Conservation (phyloP, 2,329 filamentous ascomycete genomes). For the Apiospora saccharicola region DNA sequence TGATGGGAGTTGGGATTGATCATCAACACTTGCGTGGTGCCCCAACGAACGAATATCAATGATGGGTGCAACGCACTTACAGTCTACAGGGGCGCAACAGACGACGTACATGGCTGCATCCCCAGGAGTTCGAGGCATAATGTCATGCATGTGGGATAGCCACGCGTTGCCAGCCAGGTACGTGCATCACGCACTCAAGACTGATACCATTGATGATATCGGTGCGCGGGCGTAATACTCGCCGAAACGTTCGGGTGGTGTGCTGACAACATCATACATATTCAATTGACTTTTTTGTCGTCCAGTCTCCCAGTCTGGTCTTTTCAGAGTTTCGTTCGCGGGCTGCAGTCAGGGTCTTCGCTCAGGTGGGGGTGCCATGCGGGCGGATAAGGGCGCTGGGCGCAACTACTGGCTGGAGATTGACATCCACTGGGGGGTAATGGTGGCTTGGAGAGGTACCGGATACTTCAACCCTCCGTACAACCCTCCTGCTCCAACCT, state of each 20-base stretch:
- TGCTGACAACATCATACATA: not conserved
- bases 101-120: conserved; percentile 6
- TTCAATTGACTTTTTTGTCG: too few species aligned
- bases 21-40: not conserved
- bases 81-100: not conserved
- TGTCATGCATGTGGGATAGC: conserved; percentile 7
- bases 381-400: conserved; percentile 5
- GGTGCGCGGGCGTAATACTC: conserved; percentile 3
- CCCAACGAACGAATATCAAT: conserved; percentile 9
- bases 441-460: conserved; percentile 4
- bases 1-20: conserved; percentile 1
- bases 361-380: conserved; percentile 20
- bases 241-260: conserved; percentile 13
- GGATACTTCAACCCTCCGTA: conserved; percentile 2
- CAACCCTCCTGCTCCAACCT: conserved; percentile 14
- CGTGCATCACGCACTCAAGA: not conserved
- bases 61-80: not conserved
- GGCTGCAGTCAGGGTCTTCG: conserved; percentile 23
- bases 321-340: not conserved
- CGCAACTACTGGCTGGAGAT: conserved; percentile 8
- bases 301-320: not conserved
- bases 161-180: conserved; percentile 10
- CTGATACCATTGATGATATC: not conserved
- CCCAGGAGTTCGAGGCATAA: not conserved
- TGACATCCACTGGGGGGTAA: conserved; percentile 3